phyloP scores from a whole-genome alignment of 2,329 filamentous ascomycete genomes.

The Bipolaris sorokiniana region DNA sequence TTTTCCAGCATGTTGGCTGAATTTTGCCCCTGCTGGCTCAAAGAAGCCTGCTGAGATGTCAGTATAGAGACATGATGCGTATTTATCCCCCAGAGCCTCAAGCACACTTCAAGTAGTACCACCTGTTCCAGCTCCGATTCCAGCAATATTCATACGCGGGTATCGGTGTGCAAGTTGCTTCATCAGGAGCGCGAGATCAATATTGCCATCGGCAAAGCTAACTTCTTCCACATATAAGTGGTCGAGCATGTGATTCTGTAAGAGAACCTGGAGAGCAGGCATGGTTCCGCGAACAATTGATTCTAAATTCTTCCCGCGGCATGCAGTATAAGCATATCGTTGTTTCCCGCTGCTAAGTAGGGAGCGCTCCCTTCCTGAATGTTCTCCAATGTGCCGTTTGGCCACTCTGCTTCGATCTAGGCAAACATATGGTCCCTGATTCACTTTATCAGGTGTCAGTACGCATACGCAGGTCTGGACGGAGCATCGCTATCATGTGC shows the following conservation, averaged over 20 bases:
- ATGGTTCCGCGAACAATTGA: neutral
- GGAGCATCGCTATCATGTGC: too few relatives aligned
- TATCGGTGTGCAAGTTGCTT: neutral
- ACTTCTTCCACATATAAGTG: neutral
- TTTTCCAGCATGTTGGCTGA: neutral
- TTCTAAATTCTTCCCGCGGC: neutral
- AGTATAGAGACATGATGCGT: conserved; percentile 24
- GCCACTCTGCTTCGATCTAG: neutral
- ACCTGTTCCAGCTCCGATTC: too few relatives aligned
- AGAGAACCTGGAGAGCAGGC: neutral
- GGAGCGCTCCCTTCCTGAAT: neutral
- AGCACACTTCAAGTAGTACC: neutral
- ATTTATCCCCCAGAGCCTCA: conserved; percentile 8
- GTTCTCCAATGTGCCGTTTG: neutral
- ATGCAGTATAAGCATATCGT: neutral
- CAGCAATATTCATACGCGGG: neutral
- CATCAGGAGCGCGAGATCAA: neutral
- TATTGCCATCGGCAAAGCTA: neutral
- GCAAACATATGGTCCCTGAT: neutral
- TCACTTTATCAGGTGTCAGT: neutral
- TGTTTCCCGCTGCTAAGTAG: neutral
- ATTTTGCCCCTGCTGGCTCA: conserved; percentile 5
- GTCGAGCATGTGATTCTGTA: neutral
- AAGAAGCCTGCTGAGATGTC: conserved; percentile 17
- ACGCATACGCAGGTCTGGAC: too few relatives aligned